These are phyloP conservation scores for Circinella minor DNA, from an alignment of 371 early-diverging fungal genomes.

Conservation along the genomic window DNA sequence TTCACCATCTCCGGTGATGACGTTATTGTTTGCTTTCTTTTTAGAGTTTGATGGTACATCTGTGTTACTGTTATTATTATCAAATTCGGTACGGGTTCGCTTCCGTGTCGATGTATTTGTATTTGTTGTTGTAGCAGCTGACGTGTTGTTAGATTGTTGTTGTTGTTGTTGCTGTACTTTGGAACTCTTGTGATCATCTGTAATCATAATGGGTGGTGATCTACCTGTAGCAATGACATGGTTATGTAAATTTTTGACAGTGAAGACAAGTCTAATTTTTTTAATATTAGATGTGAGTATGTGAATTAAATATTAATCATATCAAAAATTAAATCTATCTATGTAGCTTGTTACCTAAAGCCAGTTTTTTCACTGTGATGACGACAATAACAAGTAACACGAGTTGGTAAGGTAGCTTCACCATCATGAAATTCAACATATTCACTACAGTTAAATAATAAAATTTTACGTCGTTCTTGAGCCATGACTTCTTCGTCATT, in stretches of 20 bases:
- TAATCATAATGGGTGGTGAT: constrained; percentile 86
- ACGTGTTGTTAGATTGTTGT: constrained; percentile 12
- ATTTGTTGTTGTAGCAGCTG: constrained; percentile 31
- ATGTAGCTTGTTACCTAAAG: constrained; percentile 56
- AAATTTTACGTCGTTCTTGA: constrained; percentile 56
- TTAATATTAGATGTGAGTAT: not conserved
- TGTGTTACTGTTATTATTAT: constrained; percentile 23
- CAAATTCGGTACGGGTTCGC: constrained; percentile 43
- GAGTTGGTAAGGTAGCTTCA: constrained; percentile 76
- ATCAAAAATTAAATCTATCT: not conserved
- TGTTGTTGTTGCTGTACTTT: constrained; percentile 50
- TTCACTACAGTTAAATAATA: constrained; percentile 75
- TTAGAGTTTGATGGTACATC: constrained; percentile 24
- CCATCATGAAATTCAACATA: constrained; percentile 77
- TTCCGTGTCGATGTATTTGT: constrained; percentile 25
- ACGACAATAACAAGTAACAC: constrained; percentile 86
- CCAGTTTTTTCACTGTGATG: constrained; percentile 90
- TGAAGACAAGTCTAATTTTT: constrained; percentile 60
- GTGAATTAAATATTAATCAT: not conserved
- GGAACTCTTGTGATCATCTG: constrained; percentile 87
- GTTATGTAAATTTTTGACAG: constrained; percentile 61
- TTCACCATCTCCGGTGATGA: constrained; percentile 24
- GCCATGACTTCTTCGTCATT: constrained; percentile 50
- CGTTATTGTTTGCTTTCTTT: constrained; percentile 17
- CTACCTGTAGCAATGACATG: constrained; percentile 72